Evolutionary conservation across 768 basidiomycete species (phyloP), one percentile per base, ranked within the genome.

Genomic region (Suillus paluster): DNA sequence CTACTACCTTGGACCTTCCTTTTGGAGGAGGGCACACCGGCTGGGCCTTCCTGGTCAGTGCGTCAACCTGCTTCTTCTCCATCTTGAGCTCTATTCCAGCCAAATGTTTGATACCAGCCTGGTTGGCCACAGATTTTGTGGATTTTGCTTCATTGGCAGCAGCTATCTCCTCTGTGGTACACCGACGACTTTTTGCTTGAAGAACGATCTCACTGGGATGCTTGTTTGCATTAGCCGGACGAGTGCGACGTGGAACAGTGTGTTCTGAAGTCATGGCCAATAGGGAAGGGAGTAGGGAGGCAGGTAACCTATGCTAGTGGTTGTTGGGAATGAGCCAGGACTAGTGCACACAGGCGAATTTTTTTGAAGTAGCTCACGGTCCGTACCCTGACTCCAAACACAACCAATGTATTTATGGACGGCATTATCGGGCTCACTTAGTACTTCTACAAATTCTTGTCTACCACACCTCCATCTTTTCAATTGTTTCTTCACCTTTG

Each of bases 101-200:
- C 27, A 65, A 34, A 10, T 17, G 30, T 2, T 48, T 19, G 23
- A 52, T 17, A 2, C 61, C 33, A 1, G 46, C 57, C 39, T 58
- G 44, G 2, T 8, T 11, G 3, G 42, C 58, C 25, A 27, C 17
- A 8, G 30, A 38, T 33, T 65, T 41, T n/a, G 34, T 27, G 4
- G 49, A 45, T n/a, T 57, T n/a, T 6, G 58, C 48, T 3, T 38
- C 58, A 27, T 56, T 62, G 10, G 57, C 58, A 30, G 19, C 55
- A n/a, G 61, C 55, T 9, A 62, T 63, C 54, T 65, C 42, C 6
- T 36, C 58, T 55, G 62, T 46, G 17, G 58, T 63, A 49, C 48
- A 7, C 53, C 41, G 21, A 5, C 53, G 59, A 3, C 12, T 33
- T 53, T 30, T 25, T 46, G 48, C 48, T 14, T 39, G 12, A 30